Percentiles rank a stretch among this genome's conserved stretches.
phyloP scores from a whole-genome alignment of 1,284 basidiomycete genomes.

The Athelia psychrophila region DNA sequence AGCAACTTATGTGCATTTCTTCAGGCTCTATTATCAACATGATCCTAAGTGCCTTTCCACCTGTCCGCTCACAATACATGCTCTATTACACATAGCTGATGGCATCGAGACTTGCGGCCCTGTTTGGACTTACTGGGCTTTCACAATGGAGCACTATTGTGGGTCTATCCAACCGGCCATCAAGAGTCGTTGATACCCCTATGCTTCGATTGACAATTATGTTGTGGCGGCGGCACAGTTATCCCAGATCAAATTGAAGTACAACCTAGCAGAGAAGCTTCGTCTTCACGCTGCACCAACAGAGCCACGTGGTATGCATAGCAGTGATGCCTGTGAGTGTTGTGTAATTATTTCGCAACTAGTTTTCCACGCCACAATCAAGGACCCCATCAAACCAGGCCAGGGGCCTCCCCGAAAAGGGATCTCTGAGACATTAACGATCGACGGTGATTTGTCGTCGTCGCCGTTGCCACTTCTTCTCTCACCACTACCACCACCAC shows the following conservation, averaged over 20 bases:
- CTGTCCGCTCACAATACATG: constrained; percentile 24
- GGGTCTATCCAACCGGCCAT: constrained; percentile 19
- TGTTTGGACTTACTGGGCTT: constrained; percentile 27
- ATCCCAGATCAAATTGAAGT: constrained; percentile 15
- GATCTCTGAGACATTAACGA: no score
- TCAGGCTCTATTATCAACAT: constrained; percentile 18
- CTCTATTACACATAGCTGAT: constrained; percentile 23
- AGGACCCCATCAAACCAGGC: no score
- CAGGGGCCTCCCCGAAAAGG: no score
- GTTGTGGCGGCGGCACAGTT: constrained; percentile 17
- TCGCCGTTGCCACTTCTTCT: no score
- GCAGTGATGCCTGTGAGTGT: background rate
- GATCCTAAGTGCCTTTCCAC: constrained; percentile 13
- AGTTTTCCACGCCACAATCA: no score
- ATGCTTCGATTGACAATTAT: constrained; percentile 19
- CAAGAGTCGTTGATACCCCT: constrained; percentile 21
- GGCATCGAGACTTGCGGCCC: constrained; percentile 21
- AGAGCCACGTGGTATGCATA: background rate
- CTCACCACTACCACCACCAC: no score
- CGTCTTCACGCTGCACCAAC: background rate
- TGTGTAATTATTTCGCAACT: no score
- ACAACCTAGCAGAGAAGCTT: constrained; percentile 7
- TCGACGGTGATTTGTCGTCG: no score
- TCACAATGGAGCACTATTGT: constrained; percentile 27
- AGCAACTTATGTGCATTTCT: background rate